Evolutionary conservation across 768 basidiomycete species (phyloP).

Genomic region (Kwoniella sp.): DNA sequence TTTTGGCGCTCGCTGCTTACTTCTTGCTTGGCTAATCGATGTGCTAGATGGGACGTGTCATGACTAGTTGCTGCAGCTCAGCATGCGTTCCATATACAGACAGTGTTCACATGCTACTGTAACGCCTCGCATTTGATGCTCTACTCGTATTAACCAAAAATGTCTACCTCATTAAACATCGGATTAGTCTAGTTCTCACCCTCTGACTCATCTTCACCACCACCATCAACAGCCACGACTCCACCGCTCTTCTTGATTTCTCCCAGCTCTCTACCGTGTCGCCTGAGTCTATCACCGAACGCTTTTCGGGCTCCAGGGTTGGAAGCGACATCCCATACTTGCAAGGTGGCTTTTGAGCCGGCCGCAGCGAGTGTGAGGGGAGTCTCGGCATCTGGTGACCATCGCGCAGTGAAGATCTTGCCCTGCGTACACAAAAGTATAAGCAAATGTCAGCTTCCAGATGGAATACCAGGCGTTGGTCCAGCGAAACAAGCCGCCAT

Average conservation of each 20-base stretch:
- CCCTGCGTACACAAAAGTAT: no score
- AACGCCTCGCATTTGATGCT: no score
- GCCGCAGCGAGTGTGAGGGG: slow-evolving; percentile 90
- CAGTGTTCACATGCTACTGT: not conserved
- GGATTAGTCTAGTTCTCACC: slow-evolving; percentile 10
- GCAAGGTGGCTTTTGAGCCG: slow-evolving; percentile 88
- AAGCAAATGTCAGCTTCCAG: not conserved
- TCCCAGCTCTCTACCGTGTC: slow-evolving; percentile 66
- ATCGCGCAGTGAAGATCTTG: slow-evolving; percentile 88
- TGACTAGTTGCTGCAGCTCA: no score
- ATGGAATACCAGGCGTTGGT: no score
- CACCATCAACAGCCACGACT: slow-evolving; percentile 60
- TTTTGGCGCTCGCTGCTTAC: no score
- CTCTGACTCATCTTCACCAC: slow-evolving; percentile 26
- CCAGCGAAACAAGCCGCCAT: no score
- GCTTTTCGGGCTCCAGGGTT: slow-evolving; percentile 80
- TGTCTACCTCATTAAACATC: not conserved
- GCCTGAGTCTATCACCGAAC: slow-evolving; percentile 74
- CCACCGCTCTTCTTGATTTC: slow-evolving; percentile 55
- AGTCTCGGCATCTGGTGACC: slow-evolving; percentile 80
- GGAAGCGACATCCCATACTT: slow-evolving; percentile 91
- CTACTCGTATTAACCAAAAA: not conserved
- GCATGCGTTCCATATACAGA: not conserved
- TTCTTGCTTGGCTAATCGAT: no score
- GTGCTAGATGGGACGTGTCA: no score